Conservation (phyloP, 1,284 basidiomycete genomes). For the Puccinia polysora region DNA sequence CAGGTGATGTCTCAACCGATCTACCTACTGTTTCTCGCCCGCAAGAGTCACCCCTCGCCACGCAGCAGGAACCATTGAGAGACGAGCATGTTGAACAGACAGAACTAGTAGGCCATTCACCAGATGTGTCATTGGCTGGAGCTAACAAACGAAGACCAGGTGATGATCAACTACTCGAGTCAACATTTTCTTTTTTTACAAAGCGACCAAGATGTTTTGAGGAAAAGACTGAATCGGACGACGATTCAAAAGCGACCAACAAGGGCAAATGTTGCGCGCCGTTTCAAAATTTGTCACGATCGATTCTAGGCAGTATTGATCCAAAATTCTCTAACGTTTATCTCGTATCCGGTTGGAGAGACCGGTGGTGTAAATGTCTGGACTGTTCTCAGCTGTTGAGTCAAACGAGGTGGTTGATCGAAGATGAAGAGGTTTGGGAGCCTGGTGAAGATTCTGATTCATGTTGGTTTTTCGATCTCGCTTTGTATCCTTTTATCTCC, state of each 20-base stretch:
- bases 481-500: not conserved
- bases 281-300: slow-evolving; percentile 4
- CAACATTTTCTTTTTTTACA: too few species aligned
- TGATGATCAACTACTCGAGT: too few species aligned
- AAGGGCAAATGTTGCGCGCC: slow-evolving; percentile 16
- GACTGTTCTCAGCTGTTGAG: not conserved
- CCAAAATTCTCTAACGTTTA: slow-evolving; percentile 13
- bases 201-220: not conserved
- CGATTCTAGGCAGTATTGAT: not conserved
- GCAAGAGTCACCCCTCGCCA: too few species aligned
- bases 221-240: not conserved
- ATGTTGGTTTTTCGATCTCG: slow-evolving; percentile 12
- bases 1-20: too few species aligned
- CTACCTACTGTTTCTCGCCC: too few species aligned
- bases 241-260: not conserved
- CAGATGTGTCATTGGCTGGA: too few species aligned
- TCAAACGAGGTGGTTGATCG: slow-evolving; percentile 12
- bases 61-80: too few species aligned
- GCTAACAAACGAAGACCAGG: too few species aligned
- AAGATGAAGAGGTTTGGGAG: slow-evolving; percentile 40
- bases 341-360: slow-evolving; percentile 24
- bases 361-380: slow-evolving; percentile 27
- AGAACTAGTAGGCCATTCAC: too few species aligned
- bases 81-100: too few species aligned
- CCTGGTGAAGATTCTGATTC: slow-evolving; percentile 41